Evolutionary conservation across 2,329 filamentous ascomycete species (phyloP).

Genomic region (Arthroderma sp.): DNA sequence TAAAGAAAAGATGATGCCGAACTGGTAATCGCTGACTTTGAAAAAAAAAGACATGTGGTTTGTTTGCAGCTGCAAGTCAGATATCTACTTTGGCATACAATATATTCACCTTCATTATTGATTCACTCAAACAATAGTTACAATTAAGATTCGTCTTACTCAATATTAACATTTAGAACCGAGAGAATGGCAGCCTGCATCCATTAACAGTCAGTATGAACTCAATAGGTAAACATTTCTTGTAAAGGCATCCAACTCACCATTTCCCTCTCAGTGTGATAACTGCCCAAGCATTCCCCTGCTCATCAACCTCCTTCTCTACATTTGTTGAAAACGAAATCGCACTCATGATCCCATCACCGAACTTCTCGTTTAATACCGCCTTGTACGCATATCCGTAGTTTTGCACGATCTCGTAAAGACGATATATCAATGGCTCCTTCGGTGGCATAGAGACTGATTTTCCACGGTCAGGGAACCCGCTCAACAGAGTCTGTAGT

Average conservation of each 20-base stretch:
- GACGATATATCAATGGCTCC: constrained; percentile 75
- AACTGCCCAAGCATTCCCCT: constrained; percentile 69
- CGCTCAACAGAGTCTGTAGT: constrained; percentile 51
- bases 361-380: constrained; percentile 87
- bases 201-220: neutral
- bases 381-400: constrained; percentile 96
- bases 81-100: too few species aligned
- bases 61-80: too few species aligned
- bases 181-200: constrained; percentile 33
- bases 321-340: constrained; percentile 84
- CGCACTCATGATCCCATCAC: constrained; percentile 91
- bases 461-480: constrained; percentile 68
- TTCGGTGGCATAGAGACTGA: constrained; percentile 70
- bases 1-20: too few species aligned
- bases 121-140: too few species aligned
- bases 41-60: too few species aligned
- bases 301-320: constrained; percentile 81
- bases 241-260: constrained; percentile 34
- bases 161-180: neutral
- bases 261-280: constrained; percentile 77
- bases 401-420: constrained; percentile 93
- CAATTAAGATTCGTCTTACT: too few species aligned
- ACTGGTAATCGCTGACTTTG: too few species aligned
- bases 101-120: too few species aligned
- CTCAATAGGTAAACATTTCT: neutral